Percentiles rank a stretch among this genome's conserved stretches.
phyloP scores from a whole-genome alignment of 306 rosid species.

The Pachyrhizus erosus region DNA sequence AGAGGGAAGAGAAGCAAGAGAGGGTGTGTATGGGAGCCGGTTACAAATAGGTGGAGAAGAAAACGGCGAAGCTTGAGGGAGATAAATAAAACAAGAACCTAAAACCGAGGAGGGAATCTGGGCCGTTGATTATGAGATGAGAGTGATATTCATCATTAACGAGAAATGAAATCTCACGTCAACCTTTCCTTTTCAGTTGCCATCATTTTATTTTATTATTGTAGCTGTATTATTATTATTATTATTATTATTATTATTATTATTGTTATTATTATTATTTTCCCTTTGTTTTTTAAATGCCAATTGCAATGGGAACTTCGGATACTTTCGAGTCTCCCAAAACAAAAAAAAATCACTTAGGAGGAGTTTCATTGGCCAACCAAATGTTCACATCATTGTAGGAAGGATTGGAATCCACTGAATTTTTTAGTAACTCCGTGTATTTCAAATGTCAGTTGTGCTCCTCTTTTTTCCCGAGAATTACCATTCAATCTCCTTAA shows the following conservation, averaged over 20 bases:
- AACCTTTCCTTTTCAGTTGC: conserved; percentile 34
- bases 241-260: not conserved
- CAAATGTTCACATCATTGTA: conserved; percentile 34
- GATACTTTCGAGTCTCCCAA: conserved; percentile 43
- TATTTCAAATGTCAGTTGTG: not conserved
- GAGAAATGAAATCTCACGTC: conserved; percentile 51
- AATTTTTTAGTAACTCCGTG: not conserved
- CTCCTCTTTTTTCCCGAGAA: not conserved
- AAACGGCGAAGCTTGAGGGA: conserved; percentile 43
- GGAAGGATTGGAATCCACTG: conserved; percentile 34
- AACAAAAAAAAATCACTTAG: conserved; percentile 40
- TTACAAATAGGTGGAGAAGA: conserved; percentile 11
- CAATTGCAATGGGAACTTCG: conserved; percentile 47
- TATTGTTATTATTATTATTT: too few relatives aligned
- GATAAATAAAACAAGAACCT: conserved; percentile 63
- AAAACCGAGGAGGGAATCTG: conserved; percentile 60
- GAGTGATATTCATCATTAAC: conserved; percentile 37
- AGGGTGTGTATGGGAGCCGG: conserved; percentile 6
- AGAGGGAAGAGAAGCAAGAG: conserved; percentile 1
- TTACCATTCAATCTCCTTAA: not conserved
- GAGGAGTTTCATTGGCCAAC: conserved; percentile 42
- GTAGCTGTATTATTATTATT: not conserved
- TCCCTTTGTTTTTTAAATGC: not conserved
- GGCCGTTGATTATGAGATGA: conserved; percentile 55
- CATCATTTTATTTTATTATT: not conserved